Conservation (phyloP, 768 basidiomycete genomes). For the Lentinula lateritia region DNA sequence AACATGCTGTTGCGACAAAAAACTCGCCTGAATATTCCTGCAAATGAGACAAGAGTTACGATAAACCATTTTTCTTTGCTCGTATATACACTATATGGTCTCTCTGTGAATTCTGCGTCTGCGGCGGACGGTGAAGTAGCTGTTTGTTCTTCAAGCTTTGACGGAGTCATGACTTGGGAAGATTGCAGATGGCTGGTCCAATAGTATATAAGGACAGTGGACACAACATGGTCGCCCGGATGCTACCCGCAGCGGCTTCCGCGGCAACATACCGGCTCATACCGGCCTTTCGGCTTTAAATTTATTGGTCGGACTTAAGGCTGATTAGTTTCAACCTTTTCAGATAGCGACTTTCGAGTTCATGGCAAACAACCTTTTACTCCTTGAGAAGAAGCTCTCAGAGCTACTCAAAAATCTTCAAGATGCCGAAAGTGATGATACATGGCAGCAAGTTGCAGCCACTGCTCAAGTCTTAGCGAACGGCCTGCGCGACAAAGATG, state of each 20-base stretch:
- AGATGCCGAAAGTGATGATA: slow-evolving; percentile 22
- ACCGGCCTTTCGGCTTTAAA: neutral
- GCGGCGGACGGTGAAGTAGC: neutral
- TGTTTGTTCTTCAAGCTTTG: neutral
- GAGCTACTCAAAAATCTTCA: slow-evolving; percentile 26
- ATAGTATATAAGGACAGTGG: neutral
- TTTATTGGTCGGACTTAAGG: neutral
- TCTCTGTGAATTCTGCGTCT: neutral
- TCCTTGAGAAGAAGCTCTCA: slow-evolving; percentile 27
- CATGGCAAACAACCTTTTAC: neutral
- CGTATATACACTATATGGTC: slow-evolving; percentile 45
- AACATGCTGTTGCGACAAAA: neutral
- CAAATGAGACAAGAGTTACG: slow-evolving; percentile 50
- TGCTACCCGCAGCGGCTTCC: neutral
- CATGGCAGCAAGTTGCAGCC: slow-evolving; percentile 48
- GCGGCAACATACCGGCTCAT: neutral
- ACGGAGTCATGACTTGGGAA: neutral
- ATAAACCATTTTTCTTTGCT: slow-evolving; percentile 63
- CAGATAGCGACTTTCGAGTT: neutral
- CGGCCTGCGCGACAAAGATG: slow-evolving; percentile 51
- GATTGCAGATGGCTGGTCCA: neutral
- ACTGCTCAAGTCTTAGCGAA: slow-evolving; percentile 58
- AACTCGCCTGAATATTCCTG: slow-evolving; percentile 59
- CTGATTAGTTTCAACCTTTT: neutral
- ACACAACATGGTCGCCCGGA: neutral